phyloP scores from a whole-genome alignment of 352 stramenopile species.

The Albugo candida region DNA sequence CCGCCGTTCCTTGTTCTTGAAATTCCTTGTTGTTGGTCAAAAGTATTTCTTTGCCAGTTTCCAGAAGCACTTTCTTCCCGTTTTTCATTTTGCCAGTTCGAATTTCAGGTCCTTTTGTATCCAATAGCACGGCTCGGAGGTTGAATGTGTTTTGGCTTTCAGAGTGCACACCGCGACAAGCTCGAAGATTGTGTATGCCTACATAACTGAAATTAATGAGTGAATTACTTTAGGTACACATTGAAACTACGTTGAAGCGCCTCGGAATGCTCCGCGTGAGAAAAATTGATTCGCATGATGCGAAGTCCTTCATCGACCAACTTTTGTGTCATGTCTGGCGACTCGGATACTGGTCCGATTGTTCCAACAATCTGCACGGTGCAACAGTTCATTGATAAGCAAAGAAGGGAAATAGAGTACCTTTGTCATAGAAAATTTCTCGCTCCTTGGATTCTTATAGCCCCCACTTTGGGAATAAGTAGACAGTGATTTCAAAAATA shows the following conservation, averaged over 20 bases:
- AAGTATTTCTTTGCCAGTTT: constrained; percentile 67
- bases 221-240: not conserved
- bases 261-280: constrained; percentile 82
- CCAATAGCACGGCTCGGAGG: constrained; percentile 80
- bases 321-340: constrained; percentile 50
- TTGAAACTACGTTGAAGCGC: constrained; percentile 25
- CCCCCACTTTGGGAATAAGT: too few relatives aligned
- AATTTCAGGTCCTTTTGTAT: constrained; percentile 92
- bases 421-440: constrained; percentile 81
- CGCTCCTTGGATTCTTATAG: constrained; percentile 61
- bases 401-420: constrained; percentile 2
- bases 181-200: constrained; percentile 45
- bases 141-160: constrained; percentile 62
- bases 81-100: constrained; percentile 81
- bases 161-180: constrained; percentile 67
- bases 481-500: too few relatives aligned
- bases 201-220: not conserved
- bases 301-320: constrained; percentile 77
- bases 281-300: constrained; percentile 92
- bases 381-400: not conserved
- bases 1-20: constrained; percentile 50
- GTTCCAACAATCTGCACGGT: constrained; percentile 78
- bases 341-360: constrained; percentile 76
- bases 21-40: constrained; percentile 74
- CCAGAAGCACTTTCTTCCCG: constrained; percentile 69